phyloP scores from a whole-genome alignment of 2,329 filamentous ascomycete genomes.

The Pseudohalonectria lignicola region DNA sequence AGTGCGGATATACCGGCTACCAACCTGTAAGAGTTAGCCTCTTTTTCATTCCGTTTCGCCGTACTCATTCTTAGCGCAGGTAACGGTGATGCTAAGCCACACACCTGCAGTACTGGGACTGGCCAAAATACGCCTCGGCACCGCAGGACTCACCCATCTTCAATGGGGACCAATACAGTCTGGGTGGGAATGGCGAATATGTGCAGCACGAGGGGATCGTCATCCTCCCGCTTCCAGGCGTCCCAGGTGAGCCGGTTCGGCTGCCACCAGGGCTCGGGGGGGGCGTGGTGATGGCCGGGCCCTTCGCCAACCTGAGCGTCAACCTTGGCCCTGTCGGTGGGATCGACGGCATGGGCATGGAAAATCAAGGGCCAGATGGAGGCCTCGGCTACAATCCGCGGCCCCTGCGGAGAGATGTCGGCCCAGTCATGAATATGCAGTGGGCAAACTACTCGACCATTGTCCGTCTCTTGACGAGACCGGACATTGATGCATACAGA shows the following conservation, averaged over 20 bases:
- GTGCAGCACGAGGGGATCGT: slow-evolving; percentile 12
- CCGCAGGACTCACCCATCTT: slow-evolving; percentile 31
- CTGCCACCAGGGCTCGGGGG: slow-evolving; percentile 40
- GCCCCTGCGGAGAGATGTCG: slow-evolving; percentile 18
- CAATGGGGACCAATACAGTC: slow-evolving; percentile 32
- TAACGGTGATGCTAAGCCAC: background rate
- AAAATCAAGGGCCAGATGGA: background rate
- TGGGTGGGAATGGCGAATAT: slow-evolving; percentile 31
- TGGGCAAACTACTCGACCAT: slow-evolving; percentile 13
- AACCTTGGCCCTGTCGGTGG: slow-evolving; percentile 24
- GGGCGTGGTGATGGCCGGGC: slow-evolving; percentile 40
- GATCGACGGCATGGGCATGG: slow-evolving; percentile 4
- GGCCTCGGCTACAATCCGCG: slow-evolving; percentile 19
- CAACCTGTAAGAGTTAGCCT: slow-evolving; percentile 20
- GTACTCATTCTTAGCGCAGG: background rate
- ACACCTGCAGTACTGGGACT: slow-evolving; percentile 29
- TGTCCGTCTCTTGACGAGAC: slow-evolving; percentile 1
- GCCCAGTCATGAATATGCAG: slow-evolving; percentile 12
- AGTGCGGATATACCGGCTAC: slow-evolving; percentile 24
- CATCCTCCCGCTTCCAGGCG: slow-evolving; percentile 14
- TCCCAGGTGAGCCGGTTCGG: slow-evolving; percentile 12
- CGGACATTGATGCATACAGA: slow-evolving; percentile 11
- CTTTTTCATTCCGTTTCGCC: background rate
- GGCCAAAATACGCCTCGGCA: slow-evolving; percentile 24
- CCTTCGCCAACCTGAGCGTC: slow-evolving; percentile 29